A percentile compares a stretch with the other conserved stretches of the same genome.
Conservation (phyloP, 2,329 filamentous ascomycete species). For the Sporothrix sp. region DNA sequence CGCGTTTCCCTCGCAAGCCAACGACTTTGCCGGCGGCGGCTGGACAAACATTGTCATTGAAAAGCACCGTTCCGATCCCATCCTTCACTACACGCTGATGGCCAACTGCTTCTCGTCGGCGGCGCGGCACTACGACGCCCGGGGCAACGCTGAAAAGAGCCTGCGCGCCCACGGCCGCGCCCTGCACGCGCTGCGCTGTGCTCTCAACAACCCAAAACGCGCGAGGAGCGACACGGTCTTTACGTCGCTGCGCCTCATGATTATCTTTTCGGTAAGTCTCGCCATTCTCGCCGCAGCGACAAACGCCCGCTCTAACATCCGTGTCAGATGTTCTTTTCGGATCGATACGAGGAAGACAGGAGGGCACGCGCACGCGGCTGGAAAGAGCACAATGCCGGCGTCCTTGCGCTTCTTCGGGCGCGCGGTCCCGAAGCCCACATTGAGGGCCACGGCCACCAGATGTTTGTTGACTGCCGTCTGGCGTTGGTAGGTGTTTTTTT, state of each 20-base stretch:
- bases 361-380: constrained; percentile 16
- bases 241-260: constrained; percentile 19
- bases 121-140: constrained; percentile 9
- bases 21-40: constrained; percentile 15
- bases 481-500: constrained; percentile 11
- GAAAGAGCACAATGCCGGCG: constrained; percentile 17
- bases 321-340: constrained; percentile 18
- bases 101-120: constrained; percentile 16
- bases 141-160: constrained; percentile 16
- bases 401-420: constrained; percentile 15
- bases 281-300: background rate
- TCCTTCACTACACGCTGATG: constrained; percentile 17
- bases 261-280: constrained; percentile 18
- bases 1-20: constrained; percentile 11
- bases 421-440: constrained; percentile 17
- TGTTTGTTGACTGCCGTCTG: constrained; percentile 19
- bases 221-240: constrained; percentile 18
- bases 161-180: constrained; percentile 17
- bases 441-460: constrained; percentile 16
- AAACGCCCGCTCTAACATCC: background rate
- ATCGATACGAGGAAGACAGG: constrained; percentile 16
- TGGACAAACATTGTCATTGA: constrained; percentile 18
- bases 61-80: constrained; percentile 15
- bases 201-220: constrained; percentile 13
- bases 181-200: constrained; percentile 14